Percentiles rank a stretch among this genome's conserved stretches.
Conservation (phyloP, 192 early-diverging fungal species). For the Rhizophagus prolifer region DNA sequence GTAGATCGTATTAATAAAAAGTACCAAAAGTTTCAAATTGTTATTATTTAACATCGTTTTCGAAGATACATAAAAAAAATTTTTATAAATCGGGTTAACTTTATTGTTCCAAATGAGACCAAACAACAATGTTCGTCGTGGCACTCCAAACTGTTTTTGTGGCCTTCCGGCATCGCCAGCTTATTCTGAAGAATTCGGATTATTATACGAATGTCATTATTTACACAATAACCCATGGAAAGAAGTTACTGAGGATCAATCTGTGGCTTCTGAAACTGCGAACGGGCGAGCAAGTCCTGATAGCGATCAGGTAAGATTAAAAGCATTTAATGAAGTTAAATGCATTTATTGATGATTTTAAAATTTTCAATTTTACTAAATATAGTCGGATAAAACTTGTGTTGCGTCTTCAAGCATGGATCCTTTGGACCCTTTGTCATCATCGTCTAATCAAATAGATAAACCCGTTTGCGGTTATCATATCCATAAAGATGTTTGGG, state of each 20-base stretch:
- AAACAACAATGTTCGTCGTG: no score
- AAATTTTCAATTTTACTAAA: neutral
- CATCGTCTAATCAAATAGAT: neutral
- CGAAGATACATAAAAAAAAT: no score
- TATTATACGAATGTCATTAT: conserved; percentile 33
- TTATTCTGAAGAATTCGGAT: conserved; percentile 33
- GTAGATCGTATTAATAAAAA: no score
- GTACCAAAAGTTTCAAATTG: no score
- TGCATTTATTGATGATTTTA: neutral
- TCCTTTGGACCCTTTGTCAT: neutral
- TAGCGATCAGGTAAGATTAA: neutral
- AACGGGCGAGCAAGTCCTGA: neutral
- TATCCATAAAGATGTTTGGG: conserved; percentile 35
- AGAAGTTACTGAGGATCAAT: neutral
- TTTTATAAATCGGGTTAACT: no score
- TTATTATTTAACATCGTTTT: no score
- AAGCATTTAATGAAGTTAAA: neutral
- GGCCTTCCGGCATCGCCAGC: conserved; percentile 17
- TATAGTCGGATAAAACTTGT: neutral
- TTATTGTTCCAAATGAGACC: no score
- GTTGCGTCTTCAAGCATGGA: neutral
- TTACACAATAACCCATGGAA: conserved; percentile 1
- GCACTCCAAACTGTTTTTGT: conserved; percentile 30
- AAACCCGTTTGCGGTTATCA: conserved; percentile 37
- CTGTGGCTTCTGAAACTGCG: neutral